These are phyloP conservation scores for Cicer arietinum DNA, from an alignment of 306 rosid species.

Conservation along the genomic window DNA sequence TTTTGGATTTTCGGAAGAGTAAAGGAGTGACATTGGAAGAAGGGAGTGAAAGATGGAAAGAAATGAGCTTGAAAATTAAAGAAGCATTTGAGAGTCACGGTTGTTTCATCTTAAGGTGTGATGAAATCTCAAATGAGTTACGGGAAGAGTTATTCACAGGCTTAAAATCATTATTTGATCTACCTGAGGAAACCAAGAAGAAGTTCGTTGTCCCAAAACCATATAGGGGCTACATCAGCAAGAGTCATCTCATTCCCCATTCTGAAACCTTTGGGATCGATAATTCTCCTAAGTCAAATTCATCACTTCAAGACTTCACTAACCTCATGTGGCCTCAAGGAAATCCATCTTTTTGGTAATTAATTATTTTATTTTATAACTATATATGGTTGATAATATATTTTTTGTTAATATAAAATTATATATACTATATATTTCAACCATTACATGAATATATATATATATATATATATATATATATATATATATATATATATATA, in stretches of 20 bases:
- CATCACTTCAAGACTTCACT: conserved; percentile 46
- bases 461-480: too few relatives aligned
- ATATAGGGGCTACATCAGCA: conserved; percentile 48
- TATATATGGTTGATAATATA: too few relatives aligned
- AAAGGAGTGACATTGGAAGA: conserved; percentile 23
- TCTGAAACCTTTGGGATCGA: conserved; percentile 58
- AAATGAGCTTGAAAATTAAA: conserved; percentile 46
- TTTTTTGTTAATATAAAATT: too few relatives aligned
- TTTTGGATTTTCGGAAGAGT: conserved; percentile 32
- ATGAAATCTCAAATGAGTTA: conserved; percentile 5
- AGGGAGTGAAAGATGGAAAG: conserved; percentile 46
- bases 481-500: too few relatives aligned
- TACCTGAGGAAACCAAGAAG: conserved; percentile 56
- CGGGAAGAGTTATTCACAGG: conserved; percentile 39
- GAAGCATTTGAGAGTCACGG: conserved; percentile 57
- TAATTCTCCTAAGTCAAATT: background rate
- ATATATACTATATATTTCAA: too few relatives aligned
- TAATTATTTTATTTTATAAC: too few relatives aligned
- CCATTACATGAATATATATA: too few relatives aligned
- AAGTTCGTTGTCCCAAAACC: conserved; percentile 43
- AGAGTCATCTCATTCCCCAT: conserved; percentile 39
- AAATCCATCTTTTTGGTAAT: conserved; percentile 53
- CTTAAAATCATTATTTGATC: conserved; percentile 53
- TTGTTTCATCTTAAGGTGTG: conserved; percentile 32
- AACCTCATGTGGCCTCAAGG: conserved; percentile 69